Base-by-base conservation (phyloP, 768 basidiomycete species). In the Amanita phalloides region DNA sequence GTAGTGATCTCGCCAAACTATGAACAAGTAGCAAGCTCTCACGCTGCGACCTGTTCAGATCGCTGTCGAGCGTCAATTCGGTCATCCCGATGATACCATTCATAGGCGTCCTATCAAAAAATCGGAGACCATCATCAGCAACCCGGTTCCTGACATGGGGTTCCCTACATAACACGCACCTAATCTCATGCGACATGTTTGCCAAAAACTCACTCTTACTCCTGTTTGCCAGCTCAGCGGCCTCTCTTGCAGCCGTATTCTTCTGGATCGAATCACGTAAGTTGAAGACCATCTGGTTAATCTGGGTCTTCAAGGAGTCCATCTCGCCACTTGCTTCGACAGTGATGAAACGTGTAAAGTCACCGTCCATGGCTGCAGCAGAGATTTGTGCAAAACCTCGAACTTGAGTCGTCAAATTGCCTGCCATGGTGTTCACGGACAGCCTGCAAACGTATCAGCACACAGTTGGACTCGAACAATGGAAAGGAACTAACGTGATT, bases 81-180 rank as follows among this genome's bases (percentile, higher is more conserved):
- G 95, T 99, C 93, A 99, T 93, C n/a, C 95, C 95, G 58, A 99
- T 98, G 66, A 99, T 99, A 62, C 96, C 95, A 63, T 98, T 99
- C 95, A 98, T 99, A 0, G 96, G 96, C 21, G 96, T 98, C 64
- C 95, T 92, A 62, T 17, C n/a, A 51, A 46, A 36, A 26, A 38
- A 36, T 17, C 30, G 33, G 25, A 36, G 35, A 4, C 13, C 33
- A 11, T 21, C 28, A 36, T 48, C 33, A 48, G 32, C 17, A 42
- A 37, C 46, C 35, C 46, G n/a, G 32, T 20, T 20, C 46, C 33
- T 13, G n/a, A 10, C 33, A 11, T 9, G 3, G 17, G 2, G 11
- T 14, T 30, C 11, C 13, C n/a, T 17, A 48, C 32, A 43, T 13
- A 54, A n/a, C n/a, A 74, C 82, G 10, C 53, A 90, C 91, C 93